Conservation (phyloP, 2,329 filamentous ascomycete genomes). For the Cladosporium cucumerinum region DNA sequence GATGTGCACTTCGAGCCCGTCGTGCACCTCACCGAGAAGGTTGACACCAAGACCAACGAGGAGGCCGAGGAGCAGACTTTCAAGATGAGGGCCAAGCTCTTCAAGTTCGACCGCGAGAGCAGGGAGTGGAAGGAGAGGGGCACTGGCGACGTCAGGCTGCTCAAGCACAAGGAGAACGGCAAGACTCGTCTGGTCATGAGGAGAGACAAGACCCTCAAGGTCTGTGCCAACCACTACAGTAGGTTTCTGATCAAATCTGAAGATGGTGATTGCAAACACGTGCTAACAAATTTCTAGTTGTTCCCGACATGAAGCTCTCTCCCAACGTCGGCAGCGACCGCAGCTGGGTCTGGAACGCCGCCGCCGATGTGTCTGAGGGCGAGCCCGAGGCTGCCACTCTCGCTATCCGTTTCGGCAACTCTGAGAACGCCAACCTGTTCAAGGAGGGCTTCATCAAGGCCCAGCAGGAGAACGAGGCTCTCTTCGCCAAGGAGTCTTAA, state of each 20-base stretch:
- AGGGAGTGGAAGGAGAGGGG: conserved; percentile 99
- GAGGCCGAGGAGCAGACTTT: conserved; percentile 95
- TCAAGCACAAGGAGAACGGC: conserved; percentile 98
- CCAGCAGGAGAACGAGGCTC: conserved; percentile 88
- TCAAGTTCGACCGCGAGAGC: conserved; percentile 90
- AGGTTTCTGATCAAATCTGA: conserved; percentile 43
- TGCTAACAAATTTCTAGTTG: conserved; percentile 56
- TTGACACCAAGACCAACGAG: conserved; percentile 97
- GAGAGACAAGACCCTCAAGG: conserved; percentile 99
- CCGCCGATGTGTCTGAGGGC: conserved; percentile 95
- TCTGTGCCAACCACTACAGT: conserved; percentile 99
- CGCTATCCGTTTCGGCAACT: conserved; percentile 96
- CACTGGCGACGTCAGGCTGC: conserved; percentile 89
- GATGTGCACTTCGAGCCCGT: conserved; percentile 98
- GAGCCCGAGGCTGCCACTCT: conserved; percentile 94
- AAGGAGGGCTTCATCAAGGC: conserved; percentile 97
- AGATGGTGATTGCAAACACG: conserved; percentile 23
- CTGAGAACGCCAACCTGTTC: conserved; percentile 95
- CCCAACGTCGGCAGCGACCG: conserved; percentile 97
- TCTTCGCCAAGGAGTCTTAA: conserved; percentile 55
- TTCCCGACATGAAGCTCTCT: conserved; percentile 97
- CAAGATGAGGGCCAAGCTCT: conserved; percentile 99
- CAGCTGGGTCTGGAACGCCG: conserved; percentile 98
- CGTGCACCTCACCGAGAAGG: conserved; percentile 91
- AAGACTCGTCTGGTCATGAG: conserved; percentile 98